phyloP scores from a whole-genome alignment of 148 eudicot genomes.

The Arbutus unedo region DNA sequence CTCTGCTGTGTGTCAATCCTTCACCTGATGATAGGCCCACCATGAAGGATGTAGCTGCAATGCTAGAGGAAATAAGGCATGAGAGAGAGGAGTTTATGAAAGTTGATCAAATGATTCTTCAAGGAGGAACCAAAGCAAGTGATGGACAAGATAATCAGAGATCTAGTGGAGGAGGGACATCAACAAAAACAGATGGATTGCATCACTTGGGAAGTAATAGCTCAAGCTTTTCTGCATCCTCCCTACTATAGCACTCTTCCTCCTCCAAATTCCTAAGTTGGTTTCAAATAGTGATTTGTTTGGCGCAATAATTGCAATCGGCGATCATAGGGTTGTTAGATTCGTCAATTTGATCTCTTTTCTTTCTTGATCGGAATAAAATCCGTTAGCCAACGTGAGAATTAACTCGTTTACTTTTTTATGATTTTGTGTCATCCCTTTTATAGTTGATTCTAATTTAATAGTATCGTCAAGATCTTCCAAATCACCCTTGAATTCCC shows the following conservation, averaged over 20 bases:
- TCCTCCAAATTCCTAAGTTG: conserved; percentile 24
- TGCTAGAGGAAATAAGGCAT: conserved; percentile 74
- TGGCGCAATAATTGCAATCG: background rate
- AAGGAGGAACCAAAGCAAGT: conserved; percentile 24
- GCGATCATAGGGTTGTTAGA: too few species aligned
- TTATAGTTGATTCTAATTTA: too few species aligned
- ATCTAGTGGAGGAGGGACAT: conserved; percentile 25
- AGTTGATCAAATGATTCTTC: conserved; percentile 37
- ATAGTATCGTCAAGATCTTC: too few species aligned
- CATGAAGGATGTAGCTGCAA: conserved; percentile 83
- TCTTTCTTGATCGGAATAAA: too few species aligned
- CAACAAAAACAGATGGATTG: conserved; percentile 32
- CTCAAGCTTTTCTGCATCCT: conserved; percentile 67
- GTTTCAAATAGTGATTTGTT: conserved; percentile 20
- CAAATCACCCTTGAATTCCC: too few species aligned
- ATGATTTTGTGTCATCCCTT: too few species aligned
- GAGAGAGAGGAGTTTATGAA: conserved; percentile 61
- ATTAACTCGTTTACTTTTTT: too few species aligned
- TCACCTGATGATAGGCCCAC: conserved; percentile 70
- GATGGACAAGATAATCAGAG: conserved; percentile 13
- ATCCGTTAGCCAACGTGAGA: too few species aligned
- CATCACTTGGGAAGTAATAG: conserved; percentile 38
- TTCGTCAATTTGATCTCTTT: too few species aligned
- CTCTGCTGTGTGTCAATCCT: conserved; percentile 60
- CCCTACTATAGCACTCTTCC: conserved; percentile 50